Evolutionary conservation across 2,329 filamentous ascomycete species (phyloP), one percentile per base, ranked within the genome.

Genomic region (Clathrospora elynae): DNA sequence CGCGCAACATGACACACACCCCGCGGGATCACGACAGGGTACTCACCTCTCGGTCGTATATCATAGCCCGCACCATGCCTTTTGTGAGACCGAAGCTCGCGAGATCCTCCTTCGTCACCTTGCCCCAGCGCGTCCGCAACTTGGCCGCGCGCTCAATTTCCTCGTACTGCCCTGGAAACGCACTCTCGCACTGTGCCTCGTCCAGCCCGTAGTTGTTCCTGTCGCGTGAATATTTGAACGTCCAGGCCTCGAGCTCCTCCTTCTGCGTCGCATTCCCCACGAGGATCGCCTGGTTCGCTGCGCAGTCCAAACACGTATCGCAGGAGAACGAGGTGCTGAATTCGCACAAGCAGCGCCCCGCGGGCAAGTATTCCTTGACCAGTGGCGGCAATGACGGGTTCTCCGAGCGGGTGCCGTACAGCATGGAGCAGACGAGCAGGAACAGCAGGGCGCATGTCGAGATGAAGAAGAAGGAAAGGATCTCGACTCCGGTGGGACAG

Each of bases 401-500:
- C 47, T 65, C 59, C 28, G 59, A 61, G 42, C 62, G 64, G 10
- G 62, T 67, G 51, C 62, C 64, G 42, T 66, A 67, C 8, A 67
- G 43, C 30, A 67, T 66, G 35, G 59, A 58, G 53, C 59, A 65
- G 35, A 65, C 43, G 42, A 67, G 54, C 32, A 65, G 46, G 51
- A 67, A 52, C 40, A 66, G 51, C 37, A 66, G 45, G 34, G 57
- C 55, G 52, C 58, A 59, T 24, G 58, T 51, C 12, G 56, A 55
- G 29, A 64, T 34, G 51, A 62, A 57, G 49, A 67, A 57, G 45
- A 59, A 58, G 23, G 56, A 55, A 12, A 67, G 53, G 32, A 55
- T 51, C 37, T 66, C 61, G 12, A 51, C 45, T 17, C 44, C 51
- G 18, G 56, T 53, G 20, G 49, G 49, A 46, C 54, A 61, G 20